Evolutionary conservation across 2,329 filamentous ascomycete genomes (phyloP).

Genomic region (Verticillium zaregamsianum): DNA sequence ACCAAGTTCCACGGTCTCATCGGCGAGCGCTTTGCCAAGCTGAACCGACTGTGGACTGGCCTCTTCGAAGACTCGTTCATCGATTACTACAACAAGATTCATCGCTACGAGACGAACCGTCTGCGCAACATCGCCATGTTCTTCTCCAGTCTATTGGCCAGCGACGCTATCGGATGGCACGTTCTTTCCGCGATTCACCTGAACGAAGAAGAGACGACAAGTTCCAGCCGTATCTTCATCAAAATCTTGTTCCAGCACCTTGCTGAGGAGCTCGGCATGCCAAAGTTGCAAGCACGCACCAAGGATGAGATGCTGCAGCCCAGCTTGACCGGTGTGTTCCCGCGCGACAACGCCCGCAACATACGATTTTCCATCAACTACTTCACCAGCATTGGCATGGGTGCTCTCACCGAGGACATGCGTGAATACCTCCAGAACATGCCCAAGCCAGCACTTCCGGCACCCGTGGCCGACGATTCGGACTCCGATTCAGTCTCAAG

Average conservation of each 20-base stretch:
- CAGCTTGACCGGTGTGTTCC: constrained; percentile 82
- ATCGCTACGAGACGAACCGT: constrained; percentile 93
- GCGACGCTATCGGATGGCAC: constrained; percentile 90
- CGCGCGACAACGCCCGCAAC: constrained; percentile 81
- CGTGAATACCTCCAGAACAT: constrained; percentile 85
- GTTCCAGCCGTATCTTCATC: constrained; percentile 94
- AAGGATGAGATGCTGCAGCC: constrained; percentile 74
- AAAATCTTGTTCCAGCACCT: constrained; percentile 97
- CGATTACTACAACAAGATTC: constrained; percentile 96
- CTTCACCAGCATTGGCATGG: constrained; percentile 97
- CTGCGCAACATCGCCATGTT: constrained; percentile 93
- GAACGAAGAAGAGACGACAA: constrained; percentile 96
- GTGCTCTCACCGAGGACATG: constrained; percentile 90
- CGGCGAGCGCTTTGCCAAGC: constrained; percentile 90
- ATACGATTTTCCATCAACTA: constrained; percentile 98
- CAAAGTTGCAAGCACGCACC: constrained; percentile 71
- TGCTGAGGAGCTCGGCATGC: constrained; percentile 79
- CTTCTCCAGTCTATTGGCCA: constrained; percentile 86
- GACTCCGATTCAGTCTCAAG: constrained; percentile 72
- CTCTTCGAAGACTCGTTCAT: constrained; percentile 87
- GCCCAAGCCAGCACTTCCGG: constrained; percentile 76
- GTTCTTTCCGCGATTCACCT: constrained; percentile 79
- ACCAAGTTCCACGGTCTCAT: constrained; percentile 96
- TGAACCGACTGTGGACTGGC: constrained; percentile 92
- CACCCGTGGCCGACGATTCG: constrained; percentile 57